Evolutionary conservation across 1,139 yeast genomes (phyloP), one percentile per base, ranked within the genome.

Genomic region (Lodderomyces pseudojiufengensis): DNA sequence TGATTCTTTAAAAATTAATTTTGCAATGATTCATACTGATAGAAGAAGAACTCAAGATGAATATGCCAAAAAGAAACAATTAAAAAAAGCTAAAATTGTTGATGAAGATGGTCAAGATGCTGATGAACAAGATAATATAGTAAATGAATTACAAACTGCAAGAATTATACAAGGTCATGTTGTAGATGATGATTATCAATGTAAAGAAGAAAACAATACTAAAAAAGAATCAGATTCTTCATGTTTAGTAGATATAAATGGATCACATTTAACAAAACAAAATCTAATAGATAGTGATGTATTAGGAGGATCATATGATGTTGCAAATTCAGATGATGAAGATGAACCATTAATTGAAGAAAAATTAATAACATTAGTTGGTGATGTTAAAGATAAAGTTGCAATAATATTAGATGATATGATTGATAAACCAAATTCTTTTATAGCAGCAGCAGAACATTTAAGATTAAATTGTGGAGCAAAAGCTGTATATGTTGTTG

Each of bases 1-100:
- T 8, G 99, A 94, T 63, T 80, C 94, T 23, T 73, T 94, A 50
- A 92, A 92, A 63, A 87, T 92, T 48, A 88, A 92, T 61, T 94
- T 94, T 55, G 99, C 98, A 42, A 92, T 94, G 97, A 92, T 94
- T 50, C 97, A 94, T 59, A 92, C 98, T 23, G 98, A 92, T 63
- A 80, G 97, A 57, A 83, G 97, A 61, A 81, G 98, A 62, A 78
- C 82, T 32, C 82, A 81, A 52, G 95, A 84, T 60, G 73, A 76
- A 38, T 83, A 78, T 50, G 61, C 63, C 36, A 65, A 63, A 44
- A 63, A 60, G 47, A 62, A 60, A 49, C 63, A 61, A 9, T 54
- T 66, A 45, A 64, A 60, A 36, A 40, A 54, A 11, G 45, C 58
- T 5, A 47, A 42, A 29, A 39, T 37, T 9, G 35, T 35, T 15